phyloP scores from a whole-genome alignment of 805 yeast species.

The Suhomyces pyralidae region DNA sequence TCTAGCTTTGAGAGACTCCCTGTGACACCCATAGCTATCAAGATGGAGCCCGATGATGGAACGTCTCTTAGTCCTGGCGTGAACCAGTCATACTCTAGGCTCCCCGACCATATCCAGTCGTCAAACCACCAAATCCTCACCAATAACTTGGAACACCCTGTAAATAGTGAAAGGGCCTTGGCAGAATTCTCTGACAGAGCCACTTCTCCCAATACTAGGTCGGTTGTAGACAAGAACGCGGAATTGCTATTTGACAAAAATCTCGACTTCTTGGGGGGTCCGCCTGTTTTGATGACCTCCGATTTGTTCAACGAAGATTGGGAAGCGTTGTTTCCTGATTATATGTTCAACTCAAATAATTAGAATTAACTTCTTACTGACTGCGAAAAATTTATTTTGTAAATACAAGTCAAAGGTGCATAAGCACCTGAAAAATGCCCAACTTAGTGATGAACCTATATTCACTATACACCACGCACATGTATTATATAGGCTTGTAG shows the following conservation, averaged over 20 bases:
- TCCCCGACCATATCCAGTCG: not conserved
- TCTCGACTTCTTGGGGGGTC: conserved; percentile 48
- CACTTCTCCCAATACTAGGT: conserved; percentile 4
- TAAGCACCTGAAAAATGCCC: not conserved
- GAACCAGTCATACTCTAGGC: not conserved
- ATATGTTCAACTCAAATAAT: conserved; percentile 26
- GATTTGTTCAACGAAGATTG: conserved; percentile 47
- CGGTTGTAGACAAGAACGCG: conserved; percentile 17
- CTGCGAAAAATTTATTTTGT: not conserved
- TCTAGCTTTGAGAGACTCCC: not conserved
- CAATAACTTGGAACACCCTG: not conserved
- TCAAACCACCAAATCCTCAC: not conserved
- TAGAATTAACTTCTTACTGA: not conserved
- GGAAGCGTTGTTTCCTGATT: conserved; percentile 50
- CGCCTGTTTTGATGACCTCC: conserved; percentile 51
- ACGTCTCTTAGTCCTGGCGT: not conserved
- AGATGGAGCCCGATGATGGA: not conserved
- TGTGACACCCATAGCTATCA: not conserved
- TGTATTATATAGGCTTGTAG: not conserved
- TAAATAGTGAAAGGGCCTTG: not conserved
- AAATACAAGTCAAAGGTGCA: not conserved
- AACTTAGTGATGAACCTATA: too few relatives aligned
- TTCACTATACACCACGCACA: not conserved
- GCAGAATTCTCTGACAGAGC: not conserved
- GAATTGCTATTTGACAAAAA: conserved; percentile 22